Conservation (phyloP, 257 asterid species). For the Scutellaria galericulata region DNA sequence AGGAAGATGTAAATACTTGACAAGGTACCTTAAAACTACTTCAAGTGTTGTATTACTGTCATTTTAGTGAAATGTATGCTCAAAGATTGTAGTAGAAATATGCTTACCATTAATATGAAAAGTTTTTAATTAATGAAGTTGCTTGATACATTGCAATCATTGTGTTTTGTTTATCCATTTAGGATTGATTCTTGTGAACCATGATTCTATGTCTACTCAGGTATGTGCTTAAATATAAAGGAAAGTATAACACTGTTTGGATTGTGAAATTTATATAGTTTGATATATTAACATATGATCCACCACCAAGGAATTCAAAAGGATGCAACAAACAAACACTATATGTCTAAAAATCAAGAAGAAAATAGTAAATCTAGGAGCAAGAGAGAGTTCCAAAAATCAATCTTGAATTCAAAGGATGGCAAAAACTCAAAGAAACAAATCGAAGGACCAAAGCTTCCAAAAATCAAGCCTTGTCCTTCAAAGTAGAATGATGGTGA, state of each 20-base stretch:
- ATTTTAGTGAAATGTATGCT: background rate
- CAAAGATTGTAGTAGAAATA: background rate
- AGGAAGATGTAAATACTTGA: background rate
- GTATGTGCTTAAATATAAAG: background rate
- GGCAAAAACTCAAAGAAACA: background rate
- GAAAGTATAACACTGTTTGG: background rate
- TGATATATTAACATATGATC: slow-evolving; percentile 1
- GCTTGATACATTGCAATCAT: background rate
- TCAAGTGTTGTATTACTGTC: too few species aligned
- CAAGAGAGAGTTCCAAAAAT: slow-evolving; percentile 17
- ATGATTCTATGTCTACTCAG: background rate
- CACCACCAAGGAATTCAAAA: slow-evolving; percentile 12
- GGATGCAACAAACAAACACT: background rate
- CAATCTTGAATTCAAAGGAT: slow-evolving; percentile 14
- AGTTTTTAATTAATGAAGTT: background rate
- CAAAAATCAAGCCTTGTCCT: slow-evolving; percentile 35
- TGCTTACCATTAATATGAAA: background rate
- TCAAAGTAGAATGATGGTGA: slow-evolving; percentile 30
- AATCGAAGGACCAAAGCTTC: slow-evolving; percentile 15
- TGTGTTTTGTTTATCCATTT: background rate
- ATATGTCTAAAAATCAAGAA: background rate
- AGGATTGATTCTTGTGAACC: background rate
- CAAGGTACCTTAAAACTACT: background rate
- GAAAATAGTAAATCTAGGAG: background rate
- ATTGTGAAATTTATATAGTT: background rate